Evolutionary conservation across 129 eudicot species (phyloP).

Genomic region (Calendula officinalis): DNA sequence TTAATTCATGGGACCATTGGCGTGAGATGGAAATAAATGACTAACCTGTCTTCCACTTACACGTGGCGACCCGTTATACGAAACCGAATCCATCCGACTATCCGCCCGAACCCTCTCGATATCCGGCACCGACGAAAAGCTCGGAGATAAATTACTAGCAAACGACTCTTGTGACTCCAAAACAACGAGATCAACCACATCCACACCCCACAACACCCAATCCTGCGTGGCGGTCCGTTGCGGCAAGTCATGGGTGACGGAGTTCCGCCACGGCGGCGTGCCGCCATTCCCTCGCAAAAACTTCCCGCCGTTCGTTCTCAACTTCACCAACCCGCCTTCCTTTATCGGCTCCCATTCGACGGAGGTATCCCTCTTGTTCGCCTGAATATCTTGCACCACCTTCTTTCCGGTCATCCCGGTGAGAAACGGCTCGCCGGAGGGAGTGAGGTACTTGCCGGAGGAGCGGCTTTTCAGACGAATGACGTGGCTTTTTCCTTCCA

Average conservation of each 20-base stretch:
- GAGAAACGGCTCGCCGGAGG: conserved; percentile 54
- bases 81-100: conserved; percentile 14
- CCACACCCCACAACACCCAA: conserved; percentile 83
- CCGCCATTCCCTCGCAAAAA: conserved; percentile 73
- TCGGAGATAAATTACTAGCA: conserved; percentile 31
- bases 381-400: conserved; percentile 44
- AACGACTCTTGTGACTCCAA: conserved; percentile 42
- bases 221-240: conserved; percentile 57
- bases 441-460: conserved; percentile 60
- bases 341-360: conserved; percentile 85
- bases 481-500: conserved; percentile 44
- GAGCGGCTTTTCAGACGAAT: conserved; percentile 66
- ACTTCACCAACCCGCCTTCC: conserved; percentile 49
- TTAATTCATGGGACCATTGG: no score
- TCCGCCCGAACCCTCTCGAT: conserved; percentile 17
- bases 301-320: conserved; percentile 56
- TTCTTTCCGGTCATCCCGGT: conserved; percentile 79
- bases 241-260: conserved; percentile 75
- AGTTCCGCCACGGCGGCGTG: conserved; percentile 74
- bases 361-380: conserved; percentile 29
- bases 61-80: conserved; percentile 18
- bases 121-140: conserved; percentile 32
- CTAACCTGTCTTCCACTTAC: conserved; percentile 45
- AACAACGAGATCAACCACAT: conserved; percentile 43
- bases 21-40: not conserved